Conservation (phyloP, 495 filamentous ascomycete species). For the Xylaria intraflava region DNA sequence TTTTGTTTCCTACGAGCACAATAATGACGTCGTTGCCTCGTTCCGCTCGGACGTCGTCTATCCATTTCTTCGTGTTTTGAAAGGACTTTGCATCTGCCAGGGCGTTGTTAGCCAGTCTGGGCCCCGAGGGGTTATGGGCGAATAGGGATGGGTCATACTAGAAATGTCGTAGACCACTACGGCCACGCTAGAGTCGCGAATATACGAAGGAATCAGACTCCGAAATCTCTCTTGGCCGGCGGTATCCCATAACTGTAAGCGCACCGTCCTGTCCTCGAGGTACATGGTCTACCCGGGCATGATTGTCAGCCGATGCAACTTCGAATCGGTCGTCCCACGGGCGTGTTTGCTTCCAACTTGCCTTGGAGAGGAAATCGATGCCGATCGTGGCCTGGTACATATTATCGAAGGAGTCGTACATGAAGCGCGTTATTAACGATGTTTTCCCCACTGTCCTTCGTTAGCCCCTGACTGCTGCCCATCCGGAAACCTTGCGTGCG, state of each 20-base stretch:
- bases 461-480: background rate
- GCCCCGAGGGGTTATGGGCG: background rate
- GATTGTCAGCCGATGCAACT: conserved; percentile 18
- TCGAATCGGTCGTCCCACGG: background rate
- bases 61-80: conserved; percentile 98
- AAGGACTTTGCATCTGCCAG: conserved; percentile 75
- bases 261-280: conserved; percentile 95
- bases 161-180: conserved; percentile 99
- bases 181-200: conserved; percentile 91
- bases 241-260: conserved; percentile 96
- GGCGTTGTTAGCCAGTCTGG: conserved; percentile 12
- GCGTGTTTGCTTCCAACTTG: conserved; percentile 31
- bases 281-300: conserved; percentile 77
- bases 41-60: conserved; percentile 95
- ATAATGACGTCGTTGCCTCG: conserved; percentile 98
- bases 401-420: conserved; percentile 99
- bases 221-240: conserved; percentile 96
- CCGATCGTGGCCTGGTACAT: conserved; percentile 99
- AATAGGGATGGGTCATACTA: conserved; percentile 37
- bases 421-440: conserved; percentile 96
- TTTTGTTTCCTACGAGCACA: conserved; percentile 97
- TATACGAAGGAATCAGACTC: conserved; percentile 94
- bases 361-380: conserved; percentile 98
- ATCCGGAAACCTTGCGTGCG: background rate
- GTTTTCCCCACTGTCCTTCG: conserved; percentile 80